Base-by-base conservation (phyloP, 139 green algal species). In the Micromonas commoda region DNA sequence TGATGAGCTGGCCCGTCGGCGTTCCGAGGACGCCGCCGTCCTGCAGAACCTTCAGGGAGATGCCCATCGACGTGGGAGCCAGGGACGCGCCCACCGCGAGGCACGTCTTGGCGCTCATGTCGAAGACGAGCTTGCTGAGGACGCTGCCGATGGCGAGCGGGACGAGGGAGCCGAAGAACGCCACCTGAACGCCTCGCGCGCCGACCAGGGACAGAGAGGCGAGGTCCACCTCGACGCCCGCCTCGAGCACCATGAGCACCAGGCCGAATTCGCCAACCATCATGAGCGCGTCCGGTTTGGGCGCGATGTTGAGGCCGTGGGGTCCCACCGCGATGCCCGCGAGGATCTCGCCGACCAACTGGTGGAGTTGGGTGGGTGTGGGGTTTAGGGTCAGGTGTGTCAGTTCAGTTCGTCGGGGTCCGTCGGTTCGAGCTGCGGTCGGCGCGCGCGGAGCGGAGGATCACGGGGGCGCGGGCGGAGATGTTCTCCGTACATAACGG, bases 151-250 rank as follows among this genome's bases (percentile, higher is more conserved):
- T 51, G 38, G 37, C 6, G 2, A 76, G 37, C 2, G 64, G 61
- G 16, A 73, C 21, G 32, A 73, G 3, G 13, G 31, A 64, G 60
- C 75, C 75, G 29, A 61, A 24, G n/a, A 77, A 21, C 20, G 70
- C 70, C 37, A 77, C 70, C 34, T 9, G 24, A 2, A 82, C 3
- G 6, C 64, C 77, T 26, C 33, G 53, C 28, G 9, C 2, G 9
- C 77, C 77, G 1, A 82, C 54, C 6, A 63, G 51, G 28, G 29
- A 19, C 2, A 82, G 77, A 66, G 53, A 38, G 28, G 6, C 1
- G 45, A 76, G 52, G 53, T 82, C 77, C 13, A 82, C 29, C 67
- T 82, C 77, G 6, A 82, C 51, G 16, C 77, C 77, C 3, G 77
- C 77, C 52, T 82, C 66, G 3, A 82, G 66, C 6, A 77, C 77